Evolutionary conservation across 495 filamentous ascomycete species (phyloP), one percentile per base, ranked within the genome.

Genomic region (Trichocladium antarcticum): DNA sequence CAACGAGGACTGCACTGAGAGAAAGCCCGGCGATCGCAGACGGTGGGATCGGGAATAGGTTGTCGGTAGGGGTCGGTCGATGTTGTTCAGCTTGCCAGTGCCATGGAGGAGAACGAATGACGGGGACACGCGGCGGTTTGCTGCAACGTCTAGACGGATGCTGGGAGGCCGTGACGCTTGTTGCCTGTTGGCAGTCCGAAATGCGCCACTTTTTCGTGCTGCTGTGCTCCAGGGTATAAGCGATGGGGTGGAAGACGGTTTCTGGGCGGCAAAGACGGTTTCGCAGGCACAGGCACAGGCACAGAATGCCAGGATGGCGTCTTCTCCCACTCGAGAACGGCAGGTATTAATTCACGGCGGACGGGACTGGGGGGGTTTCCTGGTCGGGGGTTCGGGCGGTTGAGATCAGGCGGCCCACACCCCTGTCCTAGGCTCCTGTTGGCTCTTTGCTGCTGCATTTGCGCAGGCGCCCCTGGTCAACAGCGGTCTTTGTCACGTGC

Each of bases 401-500:
- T 48, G 52, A 55, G 51, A 61, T 57, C 51, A 53, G 56, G 53
- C 54, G 53, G 24, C 24, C 24, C 42, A 55, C 46, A 36, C 43
- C 48, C 37, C 32, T 37, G 36, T 36, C 42, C 43, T 43, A 51
- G 47, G 39, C 50, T 47, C 29, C 8, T 27, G 3, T 27, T 3
- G 24, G 24, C 8, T 8, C 24, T n/a, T n/a, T n/a, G n/a, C 32
- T 37, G 35, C 42, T 50, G 51, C 55, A 55, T 58, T 62, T 57
- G 57, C 51, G 56, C 43, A 50, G 52, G 24, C 24, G 4, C 24
- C 4, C 24, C 24, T 8, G 24, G 8, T 44, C 58, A 59, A 46
- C 21, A 49, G 48, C 38, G 50, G 47, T 40, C 45, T 39, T 41
- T 49, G 46, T 63, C 60, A 63, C 58, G 58, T 63, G 58, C 44